Evolutionary conservation across 2,329 filamentous ascomycete genomes (phyloP).

Genomic region (Apiospora phragmitis): DNA sequence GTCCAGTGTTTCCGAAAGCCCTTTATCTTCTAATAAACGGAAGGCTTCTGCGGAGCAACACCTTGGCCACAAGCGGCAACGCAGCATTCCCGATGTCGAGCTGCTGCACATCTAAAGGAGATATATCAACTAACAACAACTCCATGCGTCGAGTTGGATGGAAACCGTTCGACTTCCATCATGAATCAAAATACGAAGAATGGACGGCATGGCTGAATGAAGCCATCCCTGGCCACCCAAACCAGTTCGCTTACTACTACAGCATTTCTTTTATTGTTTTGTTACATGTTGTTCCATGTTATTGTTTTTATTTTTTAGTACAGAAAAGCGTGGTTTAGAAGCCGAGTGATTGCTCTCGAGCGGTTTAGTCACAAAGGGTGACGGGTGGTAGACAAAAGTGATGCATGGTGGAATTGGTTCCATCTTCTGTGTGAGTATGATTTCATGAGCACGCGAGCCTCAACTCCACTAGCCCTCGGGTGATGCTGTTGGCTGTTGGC

Average conservation of each 20-base stretch:
- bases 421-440: neutral
- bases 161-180: constrained; percentile 8
- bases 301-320: neutral
- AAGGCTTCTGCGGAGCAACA: constrained; percentile 50
- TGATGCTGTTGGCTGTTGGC: neutral
- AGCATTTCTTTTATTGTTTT: neutral
- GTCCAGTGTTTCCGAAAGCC: constrained; percentile 48
- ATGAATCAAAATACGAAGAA: neutral
- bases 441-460: neutral
- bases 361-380: neutral
- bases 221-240: constrained; percentile 8
- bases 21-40: constrained; percentile 52
- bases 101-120: constrained; percentile 15
- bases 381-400: constrained; percentile 11
- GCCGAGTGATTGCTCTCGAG: neutral
- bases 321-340: neutral
- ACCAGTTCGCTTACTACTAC: neutral
- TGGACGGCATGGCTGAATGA: constrained; percentile 11
- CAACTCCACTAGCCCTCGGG: neutral
- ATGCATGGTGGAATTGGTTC: neutral
- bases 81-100: constrained; percentile 60
- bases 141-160: neutral
- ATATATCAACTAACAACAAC: neutral
- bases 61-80: constrained; percentile 54
- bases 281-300: neutral